Percentiles rank a stretch among this genome's conserved stretches.
Evolutionary conservation across 306 rosid genomes (phyloP).

Genomic region (Datisca glomerata): DNA sequence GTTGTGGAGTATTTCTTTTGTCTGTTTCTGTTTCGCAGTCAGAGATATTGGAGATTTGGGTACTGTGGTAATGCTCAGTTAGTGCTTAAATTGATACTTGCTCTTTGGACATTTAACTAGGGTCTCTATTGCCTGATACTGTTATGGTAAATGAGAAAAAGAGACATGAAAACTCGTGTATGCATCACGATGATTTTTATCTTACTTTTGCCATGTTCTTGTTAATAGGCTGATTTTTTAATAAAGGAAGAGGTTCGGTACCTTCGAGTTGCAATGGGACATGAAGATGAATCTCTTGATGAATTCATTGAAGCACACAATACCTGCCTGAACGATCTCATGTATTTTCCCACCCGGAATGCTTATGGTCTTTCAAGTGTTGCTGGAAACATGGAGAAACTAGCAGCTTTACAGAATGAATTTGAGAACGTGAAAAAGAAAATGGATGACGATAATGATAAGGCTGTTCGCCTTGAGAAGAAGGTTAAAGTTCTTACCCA

Average conservation of each 20-base stretch:
- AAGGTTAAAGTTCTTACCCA: slow-evolving; percentile 64
- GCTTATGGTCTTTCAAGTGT: slow-evolving; percentile 83
- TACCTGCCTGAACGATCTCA: slow-evolving; percentile 70
- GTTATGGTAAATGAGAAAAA: too few relatives aligned
- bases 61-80: too few relatives aligned
- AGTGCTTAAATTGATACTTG: too few relatives aligned
- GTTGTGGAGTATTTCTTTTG: too few relatives aligned
- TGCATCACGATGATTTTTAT: background rate
- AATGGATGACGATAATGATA: slow-evolving; percentile 73
- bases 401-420: slow-evolving; percentile 79
- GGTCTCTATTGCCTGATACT: too few relatives aligned
- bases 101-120: too few relatives aligned
- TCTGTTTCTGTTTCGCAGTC: too few relatives aligned
- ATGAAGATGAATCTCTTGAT: slow-evolving; percentile 61
- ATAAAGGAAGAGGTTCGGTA: slow-evolving; percentile 60
- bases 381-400: slow-evolving; percentile 80
- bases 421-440: slow-evolving; percentile 59
- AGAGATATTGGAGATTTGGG: too few relatives aligned
- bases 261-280: slow-evolving; percentile 81
- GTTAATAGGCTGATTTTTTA: slow-evolving; percentile 57
- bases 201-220: slow-evolving; percentile 4
- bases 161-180: background rate
- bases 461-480: slow-evolving; percentile 63
- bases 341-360: slow-evolving; percentile 66
- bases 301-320: slow-evolving; percentile 88